These are phyloP conservation scores for Plasmodium gonderi DNA, from an alignment of 169 alveolate species.

Conservation along the genomic window DNA sequence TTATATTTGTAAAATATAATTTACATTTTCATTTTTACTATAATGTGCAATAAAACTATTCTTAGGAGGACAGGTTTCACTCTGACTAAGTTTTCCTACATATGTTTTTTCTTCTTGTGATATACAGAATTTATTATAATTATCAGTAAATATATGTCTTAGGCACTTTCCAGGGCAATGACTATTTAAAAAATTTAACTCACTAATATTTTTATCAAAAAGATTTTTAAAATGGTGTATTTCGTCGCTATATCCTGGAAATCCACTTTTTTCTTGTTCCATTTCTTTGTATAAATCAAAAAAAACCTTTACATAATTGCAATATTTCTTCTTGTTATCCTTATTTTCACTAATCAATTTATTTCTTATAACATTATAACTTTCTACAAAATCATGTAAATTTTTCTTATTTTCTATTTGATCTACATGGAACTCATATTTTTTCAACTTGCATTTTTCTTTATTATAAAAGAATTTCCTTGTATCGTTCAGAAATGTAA, in stretches of 20 bases:
- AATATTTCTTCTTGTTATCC: not conserved
- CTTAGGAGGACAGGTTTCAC: not conserved
- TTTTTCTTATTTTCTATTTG: not conserved
- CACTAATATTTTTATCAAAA: not conserved
- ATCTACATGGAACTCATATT: not conserved
- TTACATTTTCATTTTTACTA: not conserved
- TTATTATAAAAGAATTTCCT: not conserved
- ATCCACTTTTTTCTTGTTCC: not conserved
- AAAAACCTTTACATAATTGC: not conserved
- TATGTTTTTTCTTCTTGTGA: not conserved
- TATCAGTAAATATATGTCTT: not conserved
- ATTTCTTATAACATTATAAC: not conserved
- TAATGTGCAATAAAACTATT: not conserved
- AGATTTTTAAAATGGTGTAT: not conserved
- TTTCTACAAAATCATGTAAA: not conserved
- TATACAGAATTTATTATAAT: not conserved
- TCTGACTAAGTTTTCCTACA: not conserved
- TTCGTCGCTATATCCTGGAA: not conserved
- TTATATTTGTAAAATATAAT: not conserved
- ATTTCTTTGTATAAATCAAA: slow-evolving; percentile 12
- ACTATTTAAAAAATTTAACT: not conserved
- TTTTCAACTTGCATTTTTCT: not conserved
- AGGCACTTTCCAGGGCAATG: not conserved
- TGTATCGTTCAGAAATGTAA: not conserved
- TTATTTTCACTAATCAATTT: not conserved